phyloP scores from a whole-genome alignment of 352 stramenopile genomes.

The Phytopythium litorale region DNA sequence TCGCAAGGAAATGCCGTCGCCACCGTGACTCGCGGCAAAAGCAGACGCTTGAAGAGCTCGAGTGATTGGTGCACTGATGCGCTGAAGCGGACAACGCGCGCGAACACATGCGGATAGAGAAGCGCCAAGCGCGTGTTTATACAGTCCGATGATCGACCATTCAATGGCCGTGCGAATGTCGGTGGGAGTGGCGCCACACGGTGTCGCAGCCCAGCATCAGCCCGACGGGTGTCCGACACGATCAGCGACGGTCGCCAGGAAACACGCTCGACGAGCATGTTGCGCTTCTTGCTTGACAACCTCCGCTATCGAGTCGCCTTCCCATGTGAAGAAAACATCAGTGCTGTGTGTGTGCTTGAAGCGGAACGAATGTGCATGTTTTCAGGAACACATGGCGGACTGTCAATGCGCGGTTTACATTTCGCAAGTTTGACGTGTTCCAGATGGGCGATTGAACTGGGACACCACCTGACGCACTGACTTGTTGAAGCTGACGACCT shows the following conservation, averaged over 20 bases:
- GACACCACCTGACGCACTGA: not conserved
- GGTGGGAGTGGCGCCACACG: not conserved
- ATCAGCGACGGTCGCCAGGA: not conserved
- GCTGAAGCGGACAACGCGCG: not conserved
- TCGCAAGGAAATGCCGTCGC: not conserved
- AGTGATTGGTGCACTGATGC: not conserved
- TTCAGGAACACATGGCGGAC: not conserved
- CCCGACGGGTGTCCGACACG: not conserved
- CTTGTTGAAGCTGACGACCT: not conserved
- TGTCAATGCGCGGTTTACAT: not conserved
- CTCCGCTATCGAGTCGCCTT: too few relatives aligned
- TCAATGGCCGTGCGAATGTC: not conserved
- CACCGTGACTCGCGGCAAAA: not conserved
- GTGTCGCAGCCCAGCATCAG: not conserved
- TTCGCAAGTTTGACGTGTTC: not conserved
- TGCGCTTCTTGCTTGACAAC: too few relatives aligned
- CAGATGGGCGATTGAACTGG: not conserved
- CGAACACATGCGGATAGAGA: not conserved
- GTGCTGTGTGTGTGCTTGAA: too few relatives aligned
- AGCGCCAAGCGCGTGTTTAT: constrained; percentile 3
- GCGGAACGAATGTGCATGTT: not conserved
- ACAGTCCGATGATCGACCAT: not conserved
- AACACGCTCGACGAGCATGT: not conserved
- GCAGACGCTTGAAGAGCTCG: not conserved
- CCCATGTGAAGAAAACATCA: too few relatives aligned